Percentiles rank a stretch among this genome's conserved stretches.
These are phyloP conservation scores for Fusarium protoensiforme DNA, from an alignment of 2,329 filamentous ascomycete genomes.

Conservation along the genomic window DNA sequence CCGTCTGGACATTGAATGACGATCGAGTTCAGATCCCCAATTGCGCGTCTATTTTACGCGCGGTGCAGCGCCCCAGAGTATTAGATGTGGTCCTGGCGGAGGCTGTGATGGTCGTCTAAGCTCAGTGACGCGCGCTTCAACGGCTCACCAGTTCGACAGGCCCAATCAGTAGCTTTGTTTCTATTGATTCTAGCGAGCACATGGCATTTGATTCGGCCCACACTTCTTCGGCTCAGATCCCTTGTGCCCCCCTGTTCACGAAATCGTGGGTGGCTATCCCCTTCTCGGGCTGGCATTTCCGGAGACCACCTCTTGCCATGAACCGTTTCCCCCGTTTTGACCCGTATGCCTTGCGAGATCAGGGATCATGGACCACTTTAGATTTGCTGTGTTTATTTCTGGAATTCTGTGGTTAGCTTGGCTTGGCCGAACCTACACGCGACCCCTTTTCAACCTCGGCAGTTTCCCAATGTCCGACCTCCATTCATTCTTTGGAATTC, in stretches of 20 bases:
- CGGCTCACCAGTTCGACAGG: neutral
- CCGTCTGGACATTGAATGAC: neutral
- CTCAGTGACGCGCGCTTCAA: neutral
- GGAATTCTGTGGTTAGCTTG: neutral
- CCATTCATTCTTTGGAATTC: neutral
- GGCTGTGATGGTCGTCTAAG: neutral
- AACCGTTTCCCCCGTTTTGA: neutral
- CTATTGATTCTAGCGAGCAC: neutral
- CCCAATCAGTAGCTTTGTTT: neutral
- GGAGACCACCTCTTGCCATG: neutral
- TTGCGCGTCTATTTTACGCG: neutral
- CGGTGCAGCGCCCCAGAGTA: neutral
- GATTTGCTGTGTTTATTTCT: neutral
- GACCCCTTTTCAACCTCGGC: neutral
- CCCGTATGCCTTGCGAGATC: neutral
- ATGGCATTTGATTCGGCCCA: neutral
- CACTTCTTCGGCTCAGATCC: neutral
- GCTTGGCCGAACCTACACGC: neutral
- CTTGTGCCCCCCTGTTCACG: neutral
- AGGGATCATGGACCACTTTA: neutral
- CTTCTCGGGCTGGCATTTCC: neutral
- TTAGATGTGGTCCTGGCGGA: constrained; percentile 2
- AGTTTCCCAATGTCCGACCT: neutral
- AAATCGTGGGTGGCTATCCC: neutral
- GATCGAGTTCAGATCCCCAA: neutral